A percentile compares a stretch with the other conserved stretches of the same genome.
These are phyloP conservation scores for Colletotrichum endophyticum DNA, from an alignment of 2,329 filamentous ascomycete species.

Conservation along the genomic window DNA sequence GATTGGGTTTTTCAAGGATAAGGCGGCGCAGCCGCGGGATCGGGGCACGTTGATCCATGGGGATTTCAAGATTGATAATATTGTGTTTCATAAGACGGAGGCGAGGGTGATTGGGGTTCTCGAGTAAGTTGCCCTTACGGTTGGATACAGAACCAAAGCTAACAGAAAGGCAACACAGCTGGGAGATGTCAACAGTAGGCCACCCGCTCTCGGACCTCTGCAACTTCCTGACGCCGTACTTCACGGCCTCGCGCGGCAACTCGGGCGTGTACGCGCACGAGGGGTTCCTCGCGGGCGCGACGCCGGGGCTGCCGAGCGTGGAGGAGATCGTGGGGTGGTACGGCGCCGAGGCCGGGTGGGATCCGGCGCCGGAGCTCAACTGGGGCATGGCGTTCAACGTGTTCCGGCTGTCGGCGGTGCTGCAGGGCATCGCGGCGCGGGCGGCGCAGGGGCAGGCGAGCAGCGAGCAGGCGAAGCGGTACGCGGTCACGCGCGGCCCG, in stretches of 20 bases:
- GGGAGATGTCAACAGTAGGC: conserved; percentile 99
- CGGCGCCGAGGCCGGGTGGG: conserved; percentile 66
- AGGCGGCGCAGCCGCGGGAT: conserved; percentile 75
- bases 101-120: conserved; percentile 89
- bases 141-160: neutral
- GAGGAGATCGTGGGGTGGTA: conserved; percentile 48
- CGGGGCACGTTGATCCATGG: conserved; percentile 84
- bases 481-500: conserved; percentile 71
- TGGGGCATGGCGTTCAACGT: conserved; percentile 69
- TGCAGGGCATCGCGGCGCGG: conserved; percentile 90
- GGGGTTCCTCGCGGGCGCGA: conserved; percentile 66
- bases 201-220: conserved; percentile 91
- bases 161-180: conserved; percentile 48
- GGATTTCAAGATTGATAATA: conserved; percentile 94
- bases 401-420: conserved; percentile 66
- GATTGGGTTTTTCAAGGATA: conserved; percentile 77
- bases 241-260: conserved; percentile 34
- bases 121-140: conserved; percentile 56
- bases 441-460: conserved; percentile 88
- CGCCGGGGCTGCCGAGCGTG: conserved; percentile 64
- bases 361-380: conserved; percentile 63
- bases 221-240: conserved; percentile 67
- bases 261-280: conserved; percentile 34
- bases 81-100: conserved; percentile 89
- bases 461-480: conserved; percentile 78